Evolutionary conservation across 768 basidiomycete genomes (phyloP), one percentile per base, ranked within the genome.

Genomic region (Boletus barrowsii): DNA sequence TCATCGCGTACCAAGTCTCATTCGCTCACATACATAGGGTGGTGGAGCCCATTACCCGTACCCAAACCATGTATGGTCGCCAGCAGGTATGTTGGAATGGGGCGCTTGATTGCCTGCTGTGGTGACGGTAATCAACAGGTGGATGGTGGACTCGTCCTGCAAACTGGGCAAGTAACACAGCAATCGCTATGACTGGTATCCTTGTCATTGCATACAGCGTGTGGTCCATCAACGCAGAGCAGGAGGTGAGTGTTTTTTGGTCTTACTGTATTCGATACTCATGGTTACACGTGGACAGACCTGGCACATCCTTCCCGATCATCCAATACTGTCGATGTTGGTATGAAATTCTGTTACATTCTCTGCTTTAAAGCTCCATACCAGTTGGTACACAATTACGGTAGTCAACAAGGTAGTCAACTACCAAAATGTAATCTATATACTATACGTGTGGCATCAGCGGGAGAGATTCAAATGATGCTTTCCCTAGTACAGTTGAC

Each of bases 131-230:
- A 42, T 46, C 32, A 15, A 48, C 61, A 93, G 93, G 94, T 75
- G 94, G 94, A 64, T 98, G 94, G 94, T 98, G 94, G 94, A 83
- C 84, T 35, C 83, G 91, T 18, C 94, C 94, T 8, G 76, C 83
- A 22, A 96, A 94, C 75, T 97, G 94, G 94, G 83, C 82, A 54
- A 70, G 83, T 26, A 95, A 94, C 75, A 96, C 94, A 3, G 82
- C 81, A 1, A 81, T 96, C 48, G 79, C 81, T 17, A 79, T 83
- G 55, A 75, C 78, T 51, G 90, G 90, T 4, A 86, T 95, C 52
- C 72, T 82, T 39, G 77, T 81, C 3, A 72, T 85, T 5, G 83
- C 83, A 8, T 92, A 84, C 57, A 79, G 75, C 26, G 74, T 86
- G 11, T 94, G 87, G 86, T 78, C 72, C 33, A 69, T 87, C 55